Base-by-base conservation (phyloP, 2,329 filamentous ascomycete species). In the Colletotrichum neosansevieriae region DNA sequence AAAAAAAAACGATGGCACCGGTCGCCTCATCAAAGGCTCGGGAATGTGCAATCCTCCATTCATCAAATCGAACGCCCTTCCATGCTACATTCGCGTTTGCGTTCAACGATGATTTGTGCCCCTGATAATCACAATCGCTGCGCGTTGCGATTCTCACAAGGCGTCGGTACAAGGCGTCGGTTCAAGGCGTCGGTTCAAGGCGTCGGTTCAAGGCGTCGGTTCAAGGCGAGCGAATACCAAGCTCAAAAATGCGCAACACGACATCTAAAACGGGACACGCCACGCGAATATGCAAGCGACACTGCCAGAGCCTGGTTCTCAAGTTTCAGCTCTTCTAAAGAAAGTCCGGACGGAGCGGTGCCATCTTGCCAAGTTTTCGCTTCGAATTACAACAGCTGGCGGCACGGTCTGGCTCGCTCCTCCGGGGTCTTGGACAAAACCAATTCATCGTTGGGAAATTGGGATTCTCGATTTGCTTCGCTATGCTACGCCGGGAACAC, bases 241-340 rank as follows among this genome's bases (percentile, higher is more conserved):
- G 51, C 34, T 54, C 17, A 10, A 19, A 51, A 19, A 53, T 51
- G 63, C 58, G 21, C 36, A 21, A 56, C 12, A 42, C 53, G 38
- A 53, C 51, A 17, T 44, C 47, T 68, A 60, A 68, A 68, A 68
- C 65, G 61, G 47, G 61, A 54, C 64, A 47, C 60, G 59, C 60
- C 38, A 45, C 53, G 51, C 38, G 38, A 36, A 47, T 57, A 58
- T 53, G 65, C 61, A 58, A 54, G 63, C 49, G 50, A 49, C 15
- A 40, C 47, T 19, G 21, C 17, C 40, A 59, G 15, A 34, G 40
- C 65, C 59, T 54, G 44, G 17, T 32, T 47, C 13, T 54, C 61
- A 36, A 42, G 60, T 68, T 65, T 65, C 65, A 58, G 32, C n/a
- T 64, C 38, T 21, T 53, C 38, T 15, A 42, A 50, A 51, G 40